phyloP scores from a whole-genome alignment of 2,329 filamentous ascomycete species.

The Aspergillus ochraceus region DNA sequence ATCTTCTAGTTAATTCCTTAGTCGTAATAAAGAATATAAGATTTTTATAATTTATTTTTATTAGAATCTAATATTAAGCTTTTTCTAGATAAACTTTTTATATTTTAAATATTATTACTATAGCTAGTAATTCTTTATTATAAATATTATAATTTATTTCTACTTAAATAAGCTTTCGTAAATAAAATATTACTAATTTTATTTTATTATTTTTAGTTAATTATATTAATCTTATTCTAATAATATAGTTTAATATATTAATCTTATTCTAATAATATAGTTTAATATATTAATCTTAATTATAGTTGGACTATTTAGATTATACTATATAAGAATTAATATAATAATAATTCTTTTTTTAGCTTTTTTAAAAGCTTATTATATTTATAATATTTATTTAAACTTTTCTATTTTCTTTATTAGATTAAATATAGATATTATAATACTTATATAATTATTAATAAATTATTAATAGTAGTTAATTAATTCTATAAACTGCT shows the following conservation, averaged over 20 bases:
- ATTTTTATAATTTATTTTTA: conserved; percentile 4
- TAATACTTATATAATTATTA: neutral
- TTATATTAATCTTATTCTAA: neutral
- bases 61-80: neutral
- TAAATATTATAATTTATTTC: no score
- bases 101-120: no score
- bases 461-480: neutral
- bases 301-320: no score
- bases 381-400: neutral
- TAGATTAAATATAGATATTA: neutral
- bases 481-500: neutral
- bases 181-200: no score
- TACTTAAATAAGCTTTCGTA: no score
- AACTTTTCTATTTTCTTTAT: neutral
- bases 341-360: neutral
- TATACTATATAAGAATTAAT: neutral
- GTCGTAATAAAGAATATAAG: neutral
- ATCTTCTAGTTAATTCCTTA: neutral
- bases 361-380: neutral
- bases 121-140: no score
- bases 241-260: neutral
- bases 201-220: neutral
- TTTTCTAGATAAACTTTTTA: neutral
- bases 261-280: neutral
- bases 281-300: neutral